Base-by-base conservation (phyloP, 2,329 filamentous ascomycete species). In the Arthroderma uncinatum region DNA sequence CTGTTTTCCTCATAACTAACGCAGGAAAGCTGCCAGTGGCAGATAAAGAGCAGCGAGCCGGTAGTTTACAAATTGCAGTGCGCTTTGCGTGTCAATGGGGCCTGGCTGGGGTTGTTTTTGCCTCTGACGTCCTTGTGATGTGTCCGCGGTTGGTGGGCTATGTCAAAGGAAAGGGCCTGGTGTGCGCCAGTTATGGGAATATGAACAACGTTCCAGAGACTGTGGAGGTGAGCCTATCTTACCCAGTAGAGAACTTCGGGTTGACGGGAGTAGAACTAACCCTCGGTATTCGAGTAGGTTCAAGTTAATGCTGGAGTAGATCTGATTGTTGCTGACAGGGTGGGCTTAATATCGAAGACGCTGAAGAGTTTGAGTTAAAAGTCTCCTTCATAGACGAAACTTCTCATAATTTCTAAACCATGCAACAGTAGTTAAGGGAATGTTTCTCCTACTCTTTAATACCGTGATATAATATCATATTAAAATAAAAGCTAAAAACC, bases 81-180 rank as follows among this genome's bases (percentile, higher is more conserved):
- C 62, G 63, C n/a, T 75, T 74, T 58, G 72, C 73, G 12, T 65
- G 63, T 40, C 57, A 62, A 34, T 75, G 72, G 72, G 63, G 64
- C 5, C 63, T 75, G 8, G 53, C 64, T 5, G 73, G 73, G 0
- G 57, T 75, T 30, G 68, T 74, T 16, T 62, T 72, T 16, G 66
- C 67, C 1, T 68, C 68, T 4, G 69, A 75, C 48, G 58, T 68
- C 42, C 61, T 74, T n/a, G 48, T 74, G 5, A 50, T 68, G 4
- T 72, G 67, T 25, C 73, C 73, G 2, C 59, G 67, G 54, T 64
- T 75, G 14, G 63, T 74, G n/a, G 47, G 56, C 2, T 64, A 67
- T 36, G 68, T 71, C 4, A 71, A 69, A 62, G 60, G 47, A n/a
- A 58, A 58, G 3, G 71, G 70, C 0, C 53, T 74, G 28, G 34